Base-by-base conservation (phyloP, 2,329 filamentous ascomycete species). In the Penicillium brasilianum region DNA sequence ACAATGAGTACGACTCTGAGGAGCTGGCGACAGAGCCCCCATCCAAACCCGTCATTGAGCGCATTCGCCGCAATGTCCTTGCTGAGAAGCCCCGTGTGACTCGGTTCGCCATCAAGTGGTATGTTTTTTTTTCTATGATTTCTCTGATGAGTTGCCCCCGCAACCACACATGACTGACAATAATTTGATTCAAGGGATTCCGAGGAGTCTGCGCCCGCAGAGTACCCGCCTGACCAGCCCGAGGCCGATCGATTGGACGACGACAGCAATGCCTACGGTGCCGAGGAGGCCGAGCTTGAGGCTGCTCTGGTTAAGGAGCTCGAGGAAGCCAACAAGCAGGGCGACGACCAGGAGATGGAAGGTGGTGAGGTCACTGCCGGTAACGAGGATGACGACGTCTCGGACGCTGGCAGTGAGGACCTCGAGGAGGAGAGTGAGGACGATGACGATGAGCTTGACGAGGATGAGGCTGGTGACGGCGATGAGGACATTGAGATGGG, bases 41-140 rank as follows among this genome's bases (percentile, higher is more conserved):
- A 7, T 85, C 92, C 60, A 97, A 97, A 83, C 93, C 93, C 41
- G 85, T 96, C 69, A 89, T 98, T 66, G 96, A 99, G 76, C 92
- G 93, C 73, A 92, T 99, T 66, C 87, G 88, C 68, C 90, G 96
- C 70, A 97, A 96, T 74, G 91, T 99, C 54, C 86, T 99, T 39
- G 93, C 93, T 3, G 94, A 98, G 81, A 99, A 99, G 86, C 95
- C 95, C 13, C 88, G 95, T 79, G 95, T 99, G 55, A 99, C 95
- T 32, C 88, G 95, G 66, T 99, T 99, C 75, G 93, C 93, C 48
- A 99, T 99, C 81, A 99, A 99, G 82, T 99, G 95, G 95, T 97
- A 85, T 51, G 64, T 43, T 16, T 28, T 10, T 50, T 52, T 54
- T 50, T 52, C 53, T 61, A 28, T 28, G 44, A n/a, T n/a, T n/a